These are phyloP conservation scores for Singerocomus rubriflavus DNA, from an alignment of 1,284 basidiomycete species.

Conservation along the genomic window DNA sequence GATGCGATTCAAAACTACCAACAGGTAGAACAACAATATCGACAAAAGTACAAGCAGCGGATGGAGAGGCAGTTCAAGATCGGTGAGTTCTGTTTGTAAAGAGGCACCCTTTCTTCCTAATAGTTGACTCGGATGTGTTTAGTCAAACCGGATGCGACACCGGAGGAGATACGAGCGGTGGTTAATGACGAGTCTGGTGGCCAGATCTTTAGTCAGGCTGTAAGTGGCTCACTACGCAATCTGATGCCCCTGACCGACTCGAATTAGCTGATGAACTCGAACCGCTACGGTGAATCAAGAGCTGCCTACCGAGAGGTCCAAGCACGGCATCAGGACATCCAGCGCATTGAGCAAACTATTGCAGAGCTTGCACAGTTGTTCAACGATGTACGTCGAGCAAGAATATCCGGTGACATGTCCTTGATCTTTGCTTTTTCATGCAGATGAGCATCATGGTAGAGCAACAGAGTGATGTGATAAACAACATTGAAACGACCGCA, in stretches of 20 bases:
- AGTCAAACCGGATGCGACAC: slow-evolving; percentile 95
- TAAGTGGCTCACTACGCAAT: slow-evolving; percentile 38
- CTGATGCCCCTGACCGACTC: not conserved
- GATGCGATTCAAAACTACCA: slow-evolving; percentile 88
- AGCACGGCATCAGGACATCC: slow-evolving; percentile 93
- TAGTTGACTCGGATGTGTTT: slow-evolving; percentile 6
- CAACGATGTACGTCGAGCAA: slow-evolving; percentile 66
- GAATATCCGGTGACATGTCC: not conserved
- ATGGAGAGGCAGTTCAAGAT: slow-evolving; percentile 97
- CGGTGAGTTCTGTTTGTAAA: slow-evolving; percentile 43
- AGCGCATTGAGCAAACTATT: slow-evolving; percentile 91
- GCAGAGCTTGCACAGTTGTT: slow-evolving; percentile 94
- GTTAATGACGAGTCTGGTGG: slow-evolving; percentile 82
- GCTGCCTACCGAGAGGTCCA: slow-evolving; percentile 95
- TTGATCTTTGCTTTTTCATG: slow-evolving; percentile 6
- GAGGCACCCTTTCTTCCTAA: not conserved
- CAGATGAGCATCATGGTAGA: slow-evolving; percentile 90
- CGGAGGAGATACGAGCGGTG: slow-evolving; percentile 85
- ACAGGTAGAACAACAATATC: slow-evolving; percentile 89
- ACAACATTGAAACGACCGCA: slow-evolving; percentile 75
- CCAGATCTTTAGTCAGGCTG: slow-evolving; percentile 95
- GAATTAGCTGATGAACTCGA: slow-evolving; percentile 80
- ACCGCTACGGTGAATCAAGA: slow-evolving; percentile 86
- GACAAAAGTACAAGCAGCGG: slow-evolving; percentile 90
- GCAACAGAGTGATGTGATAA: slow-evolving; percentile 88